Evolutionary conservation across 768 basidiomycete genomes (phyloP).

Genomic region (Boletus rubropictus): DNA sequence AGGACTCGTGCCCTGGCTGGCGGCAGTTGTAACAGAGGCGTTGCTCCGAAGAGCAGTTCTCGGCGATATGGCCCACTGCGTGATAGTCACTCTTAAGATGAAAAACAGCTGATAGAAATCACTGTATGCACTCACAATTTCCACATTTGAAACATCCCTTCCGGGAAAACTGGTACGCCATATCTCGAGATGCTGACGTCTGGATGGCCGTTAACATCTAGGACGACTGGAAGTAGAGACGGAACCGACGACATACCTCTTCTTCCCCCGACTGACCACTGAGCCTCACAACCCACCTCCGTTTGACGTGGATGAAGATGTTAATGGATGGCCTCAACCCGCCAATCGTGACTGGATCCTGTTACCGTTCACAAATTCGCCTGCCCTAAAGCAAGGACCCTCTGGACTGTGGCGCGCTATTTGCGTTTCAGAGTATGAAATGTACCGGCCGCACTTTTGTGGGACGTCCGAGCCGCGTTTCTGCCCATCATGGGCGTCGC

Average conservation of each 20-base stretch:
- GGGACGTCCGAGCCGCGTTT: slow-evolving; percentile 8
- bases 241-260: slow-evolving; percentile 41
- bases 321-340: slow-evolving; percentile 27
- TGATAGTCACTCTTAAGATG: slow-evolving; percentile 12
- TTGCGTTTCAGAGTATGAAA: slow-evolving; percentile 8
- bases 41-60: slow-evolving; percentile 83
- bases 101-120: slow-evolving; percentile 6
- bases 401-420: slow-evolving; percentile 23
- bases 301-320: slow-evolving; percentile 50
- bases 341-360: slow-evolving; percentile 14
- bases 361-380: slow-evolving; percentile 16
- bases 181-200: slow-evolving; percentile 42
- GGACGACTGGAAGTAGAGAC: slow-evolving; percentile 3
- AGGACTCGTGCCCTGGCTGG: slow-evolving; percentile 90
- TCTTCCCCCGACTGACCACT: slow-evolving; percentile 69
- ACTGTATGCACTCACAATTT: slow-evolving; percentile 56
- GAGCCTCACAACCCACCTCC: slow-evolving; percentile 63
- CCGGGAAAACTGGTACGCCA: slow-evolving; percentile 80
- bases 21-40: slow-evolving; percentile 93
- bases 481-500: slow-evolving; percentile 8
- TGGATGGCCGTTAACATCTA: slow-evolving; percentile 19
- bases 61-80: slow-evolving; percentile 87
- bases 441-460: not conserved
- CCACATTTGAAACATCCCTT: slow-evolving; percentile 94
- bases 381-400: slow-evolving; percentile 32